Conservation (phyloP, 495 filamentous ascomycete species). For the Endocarpon pusillum region DNA sequence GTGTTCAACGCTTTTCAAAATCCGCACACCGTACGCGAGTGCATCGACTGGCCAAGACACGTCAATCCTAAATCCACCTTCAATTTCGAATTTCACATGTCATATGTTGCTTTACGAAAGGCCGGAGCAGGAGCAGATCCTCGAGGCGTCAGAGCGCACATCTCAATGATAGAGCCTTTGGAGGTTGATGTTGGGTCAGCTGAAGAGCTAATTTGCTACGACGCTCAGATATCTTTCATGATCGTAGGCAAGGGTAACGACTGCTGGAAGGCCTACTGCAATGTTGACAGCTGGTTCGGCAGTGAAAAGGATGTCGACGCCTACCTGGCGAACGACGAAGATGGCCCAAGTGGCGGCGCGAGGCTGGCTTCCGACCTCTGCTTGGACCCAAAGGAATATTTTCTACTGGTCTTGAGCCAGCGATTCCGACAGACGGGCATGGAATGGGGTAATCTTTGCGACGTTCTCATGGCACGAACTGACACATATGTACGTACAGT, state of each 20-base stretch:
- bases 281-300: conserved; percentile 1
- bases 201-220: not conserved
- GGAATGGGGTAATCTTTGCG: conserved; percentile 2
- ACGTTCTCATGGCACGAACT: not conserved
- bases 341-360: conserved; percentile 2
- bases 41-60: not conserved
- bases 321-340: conserved; percentile 1
- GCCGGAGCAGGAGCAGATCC: conserved; percentile 2
- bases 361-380: not conserved
- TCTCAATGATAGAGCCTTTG: conserved; percentile 1
- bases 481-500: not conserved
- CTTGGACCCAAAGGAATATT: conserved; percentile 1
- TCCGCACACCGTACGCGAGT: not conserved
- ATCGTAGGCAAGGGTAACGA: conserved; percentile 1
- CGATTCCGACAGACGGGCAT: conserved; percentile 1
- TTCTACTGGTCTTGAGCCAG: conserved; percentile 1
- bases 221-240: conserved; percentile 1
- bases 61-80: not conserved
- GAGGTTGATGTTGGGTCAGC: not conserved
- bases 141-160: not conserved
- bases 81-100: conserved; percentile 2
- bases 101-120: conserved; percentile 1
- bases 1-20: not conserved
- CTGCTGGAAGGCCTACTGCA: conserved; percentile 1
- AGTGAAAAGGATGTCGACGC: conserved; percentile 2